Evolutionary conservation across 2,329 filamentous ascomycete species (phyloP).

Genomic region (Penicillium decumbens): DNA sequence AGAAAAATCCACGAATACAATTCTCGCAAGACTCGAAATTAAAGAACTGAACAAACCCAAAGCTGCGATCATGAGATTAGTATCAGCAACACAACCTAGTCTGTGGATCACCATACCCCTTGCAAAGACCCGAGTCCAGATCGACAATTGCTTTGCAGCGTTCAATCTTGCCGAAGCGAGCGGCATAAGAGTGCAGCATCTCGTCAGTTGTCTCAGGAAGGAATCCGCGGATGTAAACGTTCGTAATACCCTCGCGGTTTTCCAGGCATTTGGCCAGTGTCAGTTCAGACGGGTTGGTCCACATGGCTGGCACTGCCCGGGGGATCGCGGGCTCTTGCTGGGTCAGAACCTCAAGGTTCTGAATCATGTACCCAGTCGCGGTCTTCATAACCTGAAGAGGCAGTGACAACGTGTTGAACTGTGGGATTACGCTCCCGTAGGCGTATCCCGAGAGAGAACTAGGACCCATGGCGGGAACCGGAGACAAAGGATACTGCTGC

Average conservation of each 20-base stretch:
- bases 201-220: slow-evolving; percentile 94
- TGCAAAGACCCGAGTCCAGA: slow-evolving; percentile 85
- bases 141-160: slow-evolving; percentile 99
- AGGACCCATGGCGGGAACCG: slow-evolving; percentile 51
- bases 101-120: slow-evolving; percentile 65
- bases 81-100: neutral
- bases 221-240: slow-evolving; percentile 96
- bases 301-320: slow-evolving; percentile 81
- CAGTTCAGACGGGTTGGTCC: slow-evolving; percentile 75
- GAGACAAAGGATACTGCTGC: slow-evolving; percentile 57
- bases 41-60: slow-evolving; percentile 94
- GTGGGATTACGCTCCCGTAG: slow-evolving; percentile 64
- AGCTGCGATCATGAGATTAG: slow-evolving; percentile 53
- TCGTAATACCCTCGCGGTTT: slow-evolving; percentile 91
- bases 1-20: slow-evolving; percentile 93
- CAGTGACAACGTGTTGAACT: slow-evolving; percentile 43
- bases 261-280: slow-evolving; percentile 90
- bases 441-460: slow-evolving; percentile 46
- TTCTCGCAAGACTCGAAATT: slow-evolving; percentile 84
- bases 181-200: slow-evolving; percentile 73
- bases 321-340: slow-evolving; percentile 78
- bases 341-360: slow-evolving; percentile 60
- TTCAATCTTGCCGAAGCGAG: slow-evolving; percentile 87
- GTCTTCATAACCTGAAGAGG: slow-evolving; percentile 46
- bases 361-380: slow-evolving; percentile 43